These are phyloP conservation scores for Globisporangium abappressorium DNA, from an alignment of 352 stramenopile species.

Conservation along the genomic window DNA sequence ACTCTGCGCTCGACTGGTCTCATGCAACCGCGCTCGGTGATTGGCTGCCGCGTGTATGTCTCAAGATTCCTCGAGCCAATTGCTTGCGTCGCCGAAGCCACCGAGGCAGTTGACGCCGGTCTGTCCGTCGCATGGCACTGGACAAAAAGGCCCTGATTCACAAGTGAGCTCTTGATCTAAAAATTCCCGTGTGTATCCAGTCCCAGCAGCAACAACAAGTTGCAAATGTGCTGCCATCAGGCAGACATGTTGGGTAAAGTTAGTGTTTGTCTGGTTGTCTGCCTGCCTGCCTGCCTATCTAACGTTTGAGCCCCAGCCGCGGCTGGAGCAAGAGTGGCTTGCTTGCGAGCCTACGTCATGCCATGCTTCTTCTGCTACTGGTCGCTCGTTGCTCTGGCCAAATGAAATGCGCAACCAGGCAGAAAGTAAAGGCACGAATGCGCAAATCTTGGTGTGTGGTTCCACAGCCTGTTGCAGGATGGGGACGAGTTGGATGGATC, in stretches of 20 bases:
- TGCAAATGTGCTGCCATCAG: neutral
- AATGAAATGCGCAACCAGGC: neutral
- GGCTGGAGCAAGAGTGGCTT: neutral
- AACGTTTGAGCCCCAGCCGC: neutral
- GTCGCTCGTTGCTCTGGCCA: neutral
- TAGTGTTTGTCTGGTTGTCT: neutral
- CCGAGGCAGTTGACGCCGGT: neutral
- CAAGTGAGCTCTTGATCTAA: neutral
- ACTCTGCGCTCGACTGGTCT: constrained; percentile 12
- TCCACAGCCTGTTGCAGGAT: neutral
- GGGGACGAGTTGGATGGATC: neutral
- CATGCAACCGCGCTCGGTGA: neutral
- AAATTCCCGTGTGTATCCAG: neutral
- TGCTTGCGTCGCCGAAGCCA: constrained; percentile 4
- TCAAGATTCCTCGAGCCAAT: constrained; percentile 10
- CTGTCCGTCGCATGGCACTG: constrained; percentile 1
- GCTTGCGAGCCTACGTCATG: neutral
- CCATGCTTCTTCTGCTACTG: constrained; percentile 6
- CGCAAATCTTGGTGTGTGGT: neutral
- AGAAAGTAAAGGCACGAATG: neutral
- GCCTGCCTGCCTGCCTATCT: neutral
- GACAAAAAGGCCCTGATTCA: constrained; percentile 1
- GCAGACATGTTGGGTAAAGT: neutral
- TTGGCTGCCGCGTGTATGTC: constrained; percentile 9
- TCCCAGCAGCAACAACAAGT: neutral